A percentile compares a stretch with the other conserved stretches of the same genome.
Conservation (phyloP, 1,284 basidiomycete species). For the Cystobasidiaceae sp. region DNA sequence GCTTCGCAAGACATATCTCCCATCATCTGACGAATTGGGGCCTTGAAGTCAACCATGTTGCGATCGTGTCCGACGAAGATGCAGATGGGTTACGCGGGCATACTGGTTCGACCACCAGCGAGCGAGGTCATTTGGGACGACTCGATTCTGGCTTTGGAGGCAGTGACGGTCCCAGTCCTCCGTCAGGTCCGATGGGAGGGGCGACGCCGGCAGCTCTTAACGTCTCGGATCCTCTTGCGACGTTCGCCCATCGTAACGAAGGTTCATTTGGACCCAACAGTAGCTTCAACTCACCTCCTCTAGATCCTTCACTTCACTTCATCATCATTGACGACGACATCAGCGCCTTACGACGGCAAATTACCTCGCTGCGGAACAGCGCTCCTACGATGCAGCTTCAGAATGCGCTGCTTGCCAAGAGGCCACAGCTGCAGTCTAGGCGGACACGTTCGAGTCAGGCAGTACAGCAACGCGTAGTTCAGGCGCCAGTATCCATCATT, state of each 20-base stretch:
- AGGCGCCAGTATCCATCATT: constrained; percentile 56
- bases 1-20: constrained; percentile 83
- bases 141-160: constrained; percentile 41
- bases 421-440: constrained; percentile 62
- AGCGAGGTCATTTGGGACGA: constrained; percentile 11
- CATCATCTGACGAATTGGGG: constrained; percentile 91
- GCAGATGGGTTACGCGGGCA: constrained; percentile 17
- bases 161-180: constrained; percentile 24
- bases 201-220: constrained; percentile 5
- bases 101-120: not conserved
- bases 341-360: constrained; percentile 62
- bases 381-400: constrained; percentile 34
- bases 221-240: constrained; percentile 6
- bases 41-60: constrained; percentile 78
- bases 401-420: constrained; percentile 52
- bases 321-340: constrained; percentile 87
- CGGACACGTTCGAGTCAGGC: constrained; percentile 69
- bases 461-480: constrained; percentile 50
- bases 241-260: not conserved
- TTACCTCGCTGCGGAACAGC: constrained; percentile 46
- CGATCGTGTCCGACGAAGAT: constrained; percentile 49
- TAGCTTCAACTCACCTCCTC: not conserved
- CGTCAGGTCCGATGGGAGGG: not conserved
- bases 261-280: not conserved
- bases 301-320: constrained; percentile 50